These are phyloP conservation scores for Centella asiatica DNA, from an alignment of 129 eudicot genomes.

Conservation along the genomic window DNA sequence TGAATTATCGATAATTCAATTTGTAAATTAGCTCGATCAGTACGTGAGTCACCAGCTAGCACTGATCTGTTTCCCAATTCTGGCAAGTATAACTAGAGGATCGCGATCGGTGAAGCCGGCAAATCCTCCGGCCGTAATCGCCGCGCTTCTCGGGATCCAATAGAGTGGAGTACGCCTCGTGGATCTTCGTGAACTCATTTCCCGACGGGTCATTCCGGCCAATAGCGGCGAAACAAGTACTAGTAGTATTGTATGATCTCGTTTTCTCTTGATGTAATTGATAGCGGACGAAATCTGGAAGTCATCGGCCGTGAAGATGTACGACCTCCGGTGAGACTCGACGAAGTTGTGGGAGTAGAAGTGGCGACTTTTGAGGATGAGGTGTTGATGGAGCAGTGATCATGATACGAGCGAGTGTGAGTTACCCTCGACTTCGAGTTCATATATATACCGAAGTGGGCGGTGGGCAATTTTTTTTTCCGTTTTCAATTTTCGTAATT, in stretches of 20 bases:
- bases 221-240: not conserved
- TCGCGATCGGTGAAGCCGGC: conserved; percentile 13
- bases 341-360: not conserved
- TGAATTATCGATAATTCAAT: no score
- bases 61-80: conserved; percentile 65
- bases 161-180: conserved; percentile 44
- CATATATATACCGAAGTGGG: no score
- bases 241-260: not conserved
- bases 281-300: not conserved
- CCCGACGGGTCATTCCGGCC: conserved; percentile 20
- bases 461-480: no score
- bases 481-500: no score
- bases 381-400: not conserved
- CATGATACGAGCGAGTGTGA: not conserved
- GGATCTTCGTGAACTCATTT: conserved; percentile 46
- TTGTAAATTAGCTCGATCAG: no score
- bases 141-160: conserved; percentile 61
- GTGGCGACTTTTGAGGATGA: not conserved
- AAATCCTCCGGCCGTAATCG: conserved; percentile 42
- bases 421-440: not conserved
- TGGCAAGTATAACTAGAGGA: conserved; percentile 31
- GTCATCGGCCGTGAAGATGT: not conserved
- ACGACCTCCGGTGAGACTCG: not conserved
- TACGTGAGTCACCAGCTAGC: conserved; percentile 31
- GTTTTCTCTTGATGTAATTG: not conserved